Conservation (phyloP, 2,329 filamentous ascomycete species). For the Cercospora zeina region DNA sequence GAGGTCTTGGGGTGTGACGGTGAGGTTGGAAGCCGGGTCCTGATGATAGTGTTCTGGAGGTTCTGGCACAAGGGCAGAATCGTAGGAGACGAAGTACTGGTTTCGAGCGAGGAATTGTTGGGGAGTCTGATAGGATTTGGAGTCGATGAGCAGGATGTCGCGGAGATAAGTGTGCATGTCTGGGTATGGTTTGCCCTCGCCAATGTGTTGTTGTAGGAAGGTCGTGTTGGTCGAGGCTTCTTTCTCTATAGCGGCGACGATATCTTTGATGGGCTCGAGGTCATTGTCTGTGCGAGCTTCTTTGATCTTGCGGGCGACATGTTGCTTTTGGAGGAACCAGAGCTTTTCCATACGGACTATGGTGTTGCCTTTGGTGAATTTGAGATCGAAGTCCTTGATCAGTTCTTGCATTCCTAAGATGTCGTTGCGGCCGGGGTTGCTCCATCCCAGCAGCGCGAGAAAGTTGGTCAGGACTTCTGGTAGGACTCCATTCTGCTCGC, state of each 20-base stretch:
- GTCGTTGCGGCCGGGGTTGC: conserved; percentile 66
- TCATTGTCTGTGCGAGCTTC: conserved; percentile 45
- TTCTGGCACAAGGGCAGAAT: conserved; percentile 23
- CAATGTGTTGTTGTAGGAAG: conserved; percentile 14
- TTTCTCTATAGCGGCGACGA: conserved; percentile 37
- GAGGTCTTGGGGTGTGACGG: conserved; percentile 5
- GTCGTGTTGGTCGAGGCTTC: conserved; percentile 30
- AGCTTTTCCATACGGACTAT: conserved; percentile 80
- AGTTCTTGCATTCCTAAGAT: conserved; percentile 71
- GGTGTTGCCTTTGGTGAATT: conserved; percentile 89
- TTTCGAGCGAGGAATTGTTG: conserved; percentile 58
- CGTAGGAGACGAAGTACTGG: conserved; percentile 56
- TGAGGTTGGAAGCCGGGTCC: background rate
- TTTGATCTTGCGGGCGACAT: conserved; percentile 56
- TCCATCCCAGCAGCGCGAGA: conserved; percentile 82
- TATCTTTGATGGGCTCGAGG: conserved; percentile 41
- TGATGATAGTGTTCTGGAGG: conserved; percentile 17
- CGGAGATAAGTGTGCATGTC: conserved; percentile 51
- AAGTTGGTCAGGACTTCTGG: conserved; percentile 74
- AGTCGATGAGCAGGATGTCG: conserved; percentile 55
- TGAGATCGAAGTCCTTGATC: conserved; percentile 72
- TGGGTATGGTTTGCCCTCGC: background rate
- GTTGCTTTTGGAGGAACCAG: conserved; percentile 72
- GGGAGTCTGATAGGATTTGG: conserved; percentile 59
- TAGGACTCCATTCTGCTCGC: conserved; percentile 59